Evolutionary conservation across 176 grass and related monocot genomes (phyloP), one percentile per base, ranked within the genome.

Genomic region (Alopecurus myosuroides): DNA sequence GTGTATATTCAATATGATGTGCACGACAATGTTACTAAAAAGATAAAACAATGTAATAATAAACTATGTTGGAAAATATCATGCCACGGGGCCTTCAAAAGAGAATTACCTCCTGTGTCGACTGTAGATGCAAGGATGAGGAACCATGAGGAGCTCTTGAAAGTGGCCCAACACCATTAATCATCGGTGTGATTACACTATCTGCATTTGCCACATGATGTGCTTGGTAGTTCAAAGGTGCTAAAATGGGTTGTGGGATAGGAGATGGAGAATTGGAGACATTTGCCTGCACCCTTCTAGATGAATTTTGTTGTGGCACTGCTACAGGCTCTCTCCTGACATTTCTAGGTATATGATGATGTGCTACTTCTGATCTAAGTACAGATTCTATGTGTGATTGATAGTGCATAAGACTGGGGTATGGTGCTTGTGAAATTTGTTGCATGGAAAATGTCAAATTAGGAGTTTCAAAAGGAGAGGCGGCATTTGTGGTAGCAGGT

Each of bases 381-480:
- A 70, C 18, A 39, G 75, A 53, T 76, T 82, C 86, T 75, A 74
- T 41, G 46, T 50, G 81, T 60, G 85, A 34, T 42, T 86, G 89
- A 72, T 67, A 55, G 15, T 78, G 79, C 41, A 74, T 30, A 87
- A 81, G 58, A 48, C 65, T 70, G 19, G 42, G 20, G 78, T 51
- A 52, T 57, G 55, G 76, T 82, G 71, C 70, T 73, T 89, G 89
- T 74, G 76, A 67, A 81, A 51, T 19, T 66, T 71, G 76, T 20
- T 84, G 85, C 84, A 63, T 63, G 42, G 40, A 9, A 70, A 67
- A 52, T 77, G 82, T 22, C 49, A 66, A 72, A 78, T 44, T 85
- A 61, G 89, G 82, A 68, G 88, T 88, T 81, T 64, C 46, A 95
- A 88, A 85, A 87, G 82, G 86, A 85, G 85, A 90, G 25, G 86